A percentile compares a stretch with the other conserved stretches of the same genome.
These are phyloP conservation scores for Phaseolus coccineus DNA, from an alignment of 331 rosid species.

Conservation along the genomic window DNA sequence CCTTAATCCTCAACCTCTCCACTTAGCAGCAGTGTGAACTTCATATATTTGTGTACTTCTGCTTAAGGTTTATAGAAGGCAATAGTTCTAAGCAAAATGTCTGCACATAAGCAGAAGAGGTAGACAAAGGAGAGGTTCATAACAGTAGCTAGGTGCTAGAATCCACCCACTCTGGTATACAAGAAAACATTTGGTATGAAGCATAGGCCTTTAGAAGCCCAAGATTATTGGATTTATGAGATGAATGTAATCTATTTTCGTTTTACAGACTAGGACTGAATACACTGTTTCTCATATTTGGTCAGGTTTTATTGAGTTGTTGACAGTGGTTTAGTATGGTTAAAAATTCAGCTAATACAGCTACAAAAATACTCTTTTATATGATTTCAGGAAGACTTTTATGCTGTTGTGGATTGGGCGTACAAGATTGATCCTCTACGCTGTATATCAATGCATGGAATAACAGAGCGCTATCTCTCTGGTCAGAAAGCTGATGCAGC, in stretches of 20 bases:
- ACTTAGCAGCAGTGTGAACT: constrained; percentile 13
- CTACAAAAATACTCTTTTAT: constrained; percentile 18
- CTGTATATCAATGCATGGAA: constrained; percentile 99
- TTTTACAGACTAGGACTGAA: constrained; percentile 5
- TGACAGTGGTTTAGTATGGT: constrained; percentile 22
- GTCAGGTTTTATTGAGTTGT: constrained; percentile 19
- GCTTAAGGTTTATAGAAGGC: not conserved
- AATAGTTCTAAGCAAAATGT: not conserved
- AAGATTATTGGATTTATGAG: constrained; percentile 2
- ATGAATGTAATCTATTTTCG: not conserved
- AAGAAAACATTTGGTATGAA: constrained; percentile 20
- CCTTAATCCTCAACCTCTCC: constrained; percentile 22
- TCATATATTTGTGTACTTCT: not conserved
- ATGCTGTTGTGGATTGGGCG: constrained; percentile 99
- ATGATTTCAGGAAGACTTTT: constrained; percentile 92
- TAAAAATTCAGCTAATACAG: constrained; percentile 33
- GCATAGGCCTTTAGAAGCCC: constrained; percentile 16
- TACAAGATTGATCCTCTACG: constrained; percentile 99
- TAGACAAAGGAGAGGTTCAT: constrained; percentile 4
- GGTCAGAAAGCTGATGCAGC: constrained; percentile 99
- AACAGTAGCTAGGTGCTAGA: constrained; percentile 31
- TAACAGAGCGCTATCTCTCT: constrained; percentile 96
- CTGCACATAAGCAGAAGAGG: constrained; percentile 8
- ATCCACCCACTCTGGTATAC: constrained; percentile 29
- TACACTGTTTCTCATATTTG: constrained; percentile 9